A percentile compares a stretch with the other conserved stretches of the same genome.
These are phyloP conservation scores for Theobroma grandiflorum DNA, from an alignment of 441 rosid genomes.

Conservation along the genomic window DNA sequence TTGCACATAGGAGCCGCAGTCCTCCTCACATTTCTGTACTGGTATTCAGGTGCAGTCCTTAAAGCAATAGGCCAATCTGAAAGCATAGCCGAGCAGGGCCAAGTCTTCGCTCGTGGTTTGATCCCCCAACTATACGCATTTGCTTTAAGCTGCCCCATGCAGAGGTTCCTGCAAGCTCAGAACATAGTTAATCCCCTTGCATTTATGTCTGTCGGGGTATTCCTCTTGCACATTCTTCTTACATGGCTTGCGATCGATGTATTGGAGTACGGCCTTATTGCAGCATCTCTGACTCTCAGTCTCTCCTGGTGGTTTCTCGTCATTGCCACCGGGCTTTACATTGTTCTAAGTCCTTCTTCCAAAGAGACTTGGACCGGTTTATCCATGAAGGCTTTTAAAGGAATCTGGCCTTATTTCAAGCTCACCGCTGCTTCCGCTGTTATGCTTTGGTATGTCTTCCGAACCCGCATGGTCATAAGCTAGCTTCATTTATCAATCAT, in stretches of 20 bases:
- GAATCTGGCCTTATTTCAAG: slow-evolving; percentile 93
- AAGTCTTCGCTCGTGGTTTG: slow-evolving; percentile 74
- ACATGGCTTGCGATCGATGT: slow-evolving; percentile 67
- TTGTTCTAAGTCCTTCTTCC: slow-evolving; percentile 76
- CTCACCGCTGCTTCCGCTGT: slow-evolving; percentile 88
- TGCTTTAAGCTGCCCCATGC: slow-evolving; percentile 80
- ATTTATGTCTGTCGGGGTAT: slow-evolving; percentile 78
- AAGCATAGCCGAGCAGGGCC: slow-evolving; percentile 68
- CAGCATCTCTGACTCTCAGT: slow-evolving; percentile 78
- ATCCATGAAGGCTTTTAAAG: slow-evolving; percentile 61
- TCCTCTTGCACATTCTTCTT: slow-evolving; percentile 68
- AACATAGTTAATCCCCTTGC: slow-evolving; percentile 93
- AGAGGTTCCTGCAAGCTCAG: slow-evolving; percentile 94
- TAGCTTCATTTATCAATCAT: background rate
- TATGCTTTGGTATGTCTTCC: slow-evolving; percentile 71
- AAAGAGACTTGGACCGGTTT: slow-evolving; percentile 88
- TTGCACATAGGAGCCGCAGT: slow-evolving; percentile 79
- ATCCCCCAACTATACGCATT: slow-evolving; percentile 87
- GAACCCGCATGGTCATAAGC: no score
- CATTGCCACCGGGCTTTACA: slow-evolving; percentile 56
- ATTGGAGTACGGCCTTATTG: slow-evolving; percentile 67
- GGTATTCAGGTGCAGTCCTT: slow-evolving; percentile 68
- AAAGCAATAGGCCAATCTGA: slow-evolving; percentile 69
- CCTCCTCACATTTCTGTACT: slow-evolving; percentile 74
- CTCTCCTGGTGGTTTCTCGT: slow-evolving; percentile 89